Base-by-base conservation (phyloP, 2,329 filamentous ascomycete species). In the Monilinia fructigena region DNA sequence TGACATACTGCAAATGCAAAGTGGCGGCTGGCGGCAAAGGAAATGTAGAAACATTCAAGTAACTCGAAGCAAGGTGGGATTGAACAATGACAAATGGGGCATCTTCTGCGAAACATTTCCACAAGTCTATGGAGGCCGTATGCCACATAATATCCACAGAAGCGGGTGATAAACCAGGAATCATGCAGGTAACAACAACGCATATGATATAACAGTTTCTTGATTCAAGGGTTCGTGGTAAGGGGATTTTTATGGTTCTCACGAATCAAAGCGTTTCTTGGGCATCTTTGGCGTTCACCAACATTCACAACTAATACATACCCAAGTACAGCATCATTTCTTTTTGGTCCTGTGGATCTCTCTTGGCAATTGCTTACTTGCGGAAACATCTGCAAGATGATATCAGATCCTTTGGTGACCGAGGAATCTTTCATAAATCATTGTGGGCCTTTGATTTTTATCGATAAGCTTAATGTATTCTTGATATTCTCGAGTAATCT, bases 381-480 rank as follows among this genome's bases (percentile, higher is more conserved):
- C 31, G 31, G 31, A 26, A 54, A 31, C 23, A 40, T 65, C 40
- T 66, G 63, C 63, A 66, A 47, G 55, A 66, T 66, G 63, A 66
- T 66, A 66, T 66, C 63, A 66, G 55, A 66, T 23, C 16, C 38
- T 61, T 23, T 53, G 38, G n/a, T 52, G 58, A 23, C 8, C 26
- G 11, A 61, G 59, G 59, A 66, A 35, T 60, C 35, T 53, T 18
- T 47, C 38, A 59, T 40, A 35, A 53, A 48, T 52, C 23, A 38
- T 18, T 61, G 55, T 66, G 63, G 63, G 45, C 18, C 63, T 61
- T 54, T 10, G 7, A 4, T 20, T 20, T 7, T 42, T 42, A n/a
- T 47, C 55, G 55, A 66, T 61, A 66, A 66, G 55, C 63, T 61
- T 61, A 54, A 60, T 54, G 23, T 23, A 35, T 7, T 23, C 50